Evolutionary conservation across 306 rosid species (phyloP).

Genomic region (Trifolium dubium): DNA sequence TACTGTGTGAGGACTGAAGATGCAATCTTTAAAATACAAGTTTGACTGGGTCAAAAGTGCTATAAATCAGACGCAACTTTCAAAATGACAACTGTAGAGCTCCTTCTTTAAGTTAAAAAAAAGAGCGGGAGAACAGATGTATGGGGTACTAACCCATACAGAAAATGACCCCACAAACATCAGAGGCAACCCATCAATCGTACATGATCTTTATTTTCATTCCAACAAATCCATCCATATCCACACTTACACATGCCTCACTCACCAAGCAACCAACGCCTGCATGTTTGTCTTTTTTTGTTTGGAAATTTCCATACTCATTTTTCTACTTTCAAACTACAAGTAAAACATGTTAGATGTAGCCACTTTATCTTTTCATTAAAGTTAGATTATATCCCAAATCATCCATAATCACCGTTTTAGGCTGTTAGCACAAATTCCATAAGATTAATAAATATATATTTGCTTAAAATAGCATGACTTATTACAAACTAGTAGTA

Average conservation of each 20-base stretch:
- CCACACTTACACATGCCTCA: background rate
- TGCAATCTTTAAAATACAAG: background rate
- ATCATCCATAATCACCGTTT: background rate
- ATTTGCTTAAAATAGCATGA: constrained; percentile 23
- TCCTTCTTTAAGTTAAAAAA: constrained; percentile 34
- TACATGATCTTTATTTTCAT: background rate
- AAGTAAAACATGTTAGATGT: background rate
- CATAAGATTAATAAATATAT: background rate
- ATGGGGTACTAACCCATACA: constrained; percentile 16
- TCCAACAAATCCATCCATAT: constrained; percentile 10
- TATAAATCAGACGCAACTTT: constrained; percentile 26
- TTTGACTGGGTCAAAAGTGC: constrained; percentile 38
- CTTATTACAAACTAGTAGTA: constrained; percentile 38
- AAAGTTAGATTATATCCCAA: background rate
- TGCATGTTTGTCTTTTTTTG: constrained; percentile 17
- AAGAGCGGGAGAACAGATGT: constrained; percentile 45
- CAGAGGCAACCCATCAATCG: constrained; percentile 22
- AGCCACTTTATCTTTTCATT: background rate
- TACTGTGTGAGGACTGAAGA: background rate
- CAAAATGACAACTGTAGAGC: constrained; percentile 38
- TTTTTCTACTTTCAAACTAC: background rate
- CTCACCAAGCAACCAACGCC: constrained; percentile 32
- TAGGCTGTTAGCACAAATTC: background rate
- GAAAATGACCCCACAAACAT: constrained; percentile 13
- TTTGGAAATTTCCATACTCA: background rate